Base-by-base conservation (phyloP, 495 filamentous ascomycete genomes). In the Cladorrhinum samala region DNA sequence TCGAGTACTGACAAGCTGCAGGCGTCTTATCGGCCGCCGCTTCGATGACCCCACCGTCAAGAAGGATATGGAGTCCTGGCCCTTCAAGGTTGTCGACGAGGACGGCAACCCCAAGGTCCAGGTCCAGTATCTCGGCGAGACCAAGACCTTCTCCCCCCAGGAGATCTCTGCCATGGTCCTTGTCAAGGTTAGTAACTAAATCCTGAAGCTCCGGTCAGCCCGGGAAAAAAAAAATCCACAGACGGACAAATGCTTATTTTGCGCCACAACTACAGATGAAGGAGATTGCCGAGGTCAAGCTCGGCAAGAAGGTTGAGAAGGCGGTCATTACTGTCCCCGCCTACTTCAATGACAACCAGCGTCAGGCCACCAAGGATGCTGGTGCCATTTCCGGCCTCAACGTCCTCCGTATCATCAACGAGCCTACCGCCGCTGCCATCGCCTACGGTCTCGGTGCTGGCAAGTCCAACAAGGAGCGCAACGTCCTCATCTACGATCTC, bases 321-420 rank as follows among this genome's bases (percentile, higher is more conserved):
- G 93, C 92, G 49, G 92, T 98, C 67, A 86, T 98, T 71, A 98
- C 92, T 58, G 92, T 98, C 55, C 92, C 93, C 19, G 93, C 92
- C 67, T 98, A 98, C 81, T 98, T 98, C 88, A 98, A 96, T 80
- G 93, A 96, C 83, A 94, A 91, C 64, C 93, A 98, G 78, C 89
- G 92, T 74, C 92, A 96, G 76, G 91, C 93, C 53, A 98, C 93
- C 74, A 98, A 98, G 82, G 93, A 98, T 70, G 88, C 93, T 62
- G 93, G 93, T 82, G 86, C 92, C 69, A 98, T 98, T 70, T 83
- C 92, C 60, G 93, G 92, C 68, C 82, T 98, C 50, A 96, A 98
- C 77, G 88, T 96, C 53, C 91, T 96, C 74, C 93, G 93, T 82
- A 96, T 96, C 81, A 96, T 96, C 79, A 96, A 98, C 83, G 93